These are phyloP conservation scores for Hemerocallis citrina DNA, from an alignment of 106 monocot genomes.

Conservation along the genomic window DNA sequence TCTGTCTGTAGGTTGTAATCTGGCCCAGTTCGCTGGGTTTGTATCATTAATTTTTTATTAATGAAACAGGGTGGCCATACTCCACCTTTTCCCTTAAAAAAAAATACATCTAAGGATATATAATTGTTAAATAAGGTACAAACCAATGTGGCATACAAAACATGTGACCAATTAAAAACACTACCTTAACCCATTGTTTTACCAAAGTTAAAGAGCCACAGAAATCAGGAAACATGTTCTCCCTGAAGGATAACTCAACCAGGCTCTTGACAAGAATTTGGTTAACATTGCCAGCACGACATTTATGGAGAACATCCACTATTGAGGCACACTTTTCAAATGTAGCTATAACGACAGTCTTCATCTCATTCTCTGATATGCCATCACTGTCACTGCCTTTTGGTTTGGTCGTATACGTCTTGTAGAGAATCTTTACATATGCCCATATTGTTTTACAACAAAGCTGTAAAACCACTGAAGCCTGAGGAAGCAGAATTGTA, in stretches of 20 bases:
- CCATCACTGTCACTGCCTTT: not conserved
- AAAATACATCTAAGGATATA: conserved; percentile 32
- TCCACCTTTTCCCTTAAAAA: too few species aligned
- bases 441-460: too few species aligned
- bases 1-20: too few species aligned
- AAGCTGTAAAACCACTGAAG: too few species aligned
- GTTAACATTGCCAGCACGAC: conserved; percentile 5
- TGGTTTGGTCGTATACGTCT: conserved; percentile 5
- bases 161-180: not conserved
- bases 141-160: not conserved
- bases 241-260: conserved; percentile 16
- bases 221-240: conserved; percentile 10
- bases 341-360: conserved; percentile 34
- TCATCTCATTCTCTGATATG: conserved; percentile 3
- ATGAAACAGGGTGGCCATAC: too few species aligned
- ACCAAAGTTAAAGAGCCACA: conserved; percentile 34
- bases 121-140: conserved; percentile 8
- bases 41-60: too few species aligned
- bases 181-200: conserved; percentile 79
- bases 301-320: conserved; percentile 28
- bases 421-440: conserved; percentile 7
- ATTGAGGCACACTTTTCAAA: conserved; percentile 28
- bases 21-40: too few species aligned
- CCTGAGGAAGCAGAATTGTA: too few species aligned
- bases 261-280: conserved; percentile 34